These are phyloP conservation scores for Fusarium sacchari DNA, from an alignment of 2,329 filamentous ascomycete species.

Conservation along the genomic window DNA sequence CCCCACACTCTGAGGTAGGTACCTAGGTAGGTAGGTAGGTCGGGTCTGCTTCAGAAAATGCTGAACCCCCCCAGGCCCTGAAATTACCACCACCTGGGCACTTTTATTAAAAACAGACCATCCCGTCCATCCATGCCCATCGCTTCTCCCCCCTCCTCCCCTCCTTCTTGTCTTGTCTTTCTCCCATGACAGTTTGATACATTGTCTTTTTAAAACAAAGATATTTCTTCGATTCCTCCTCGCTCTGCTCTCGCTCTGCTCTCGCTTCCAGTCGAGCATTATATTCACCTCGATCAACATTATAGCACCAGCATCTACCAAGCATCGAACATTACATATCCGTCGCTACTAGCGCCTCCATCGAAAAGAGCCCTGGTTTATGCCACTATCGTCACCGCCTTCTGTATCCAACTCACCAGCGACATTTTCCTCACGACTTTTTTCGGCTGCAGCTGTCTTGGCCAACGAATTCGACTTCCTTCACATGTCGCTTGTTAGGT, in stretches of 20 bases:
- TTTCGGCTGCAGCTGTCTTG: slow-evolving; percentile 18
- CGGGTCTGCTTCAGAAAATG: slow-evolving; percentile 12
- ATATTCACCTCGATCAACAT: slow-evolving; percentile 3
- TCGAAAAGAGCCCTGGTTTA: slow-evolving; percentile 35
- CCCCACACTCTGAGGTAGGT: slow-evolving; percentile 7
- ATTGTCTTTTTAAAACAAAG: slow-evolving; percentile 29
- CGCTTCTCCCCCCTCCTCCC: slow-evolving; percentile 41
- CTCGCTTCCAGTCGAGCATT: slow-evolving; percentile 25
- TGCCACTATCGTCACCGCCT: slow-evolving; percentile 43
- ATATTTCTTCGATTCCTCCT: slow-evolving; percentile 27
- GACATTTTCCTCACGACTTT: slow-evolving; percentile 29
- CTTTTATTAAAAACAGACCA: slow-evolving; percentile 47
- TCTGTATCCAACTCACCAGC: slow-evolving; percentile 33
- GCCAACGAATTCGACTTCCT: slow-evolving; percentile 14
- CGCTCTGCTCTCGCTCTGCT: slow-evolving; percentile 20
- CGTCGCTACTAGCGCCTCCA: slow-evolving; percentile 28
- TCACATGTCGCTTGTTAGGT: slow-evolving; percentile 38
- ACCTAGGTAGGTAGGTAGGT: too few species aligned
- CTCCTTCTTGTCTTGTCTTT: slow-evolving; percentile 40
- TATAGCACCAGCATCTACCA: slow-evolving; percentile 4
- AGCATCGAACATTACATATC: slow-evolving; percentile 9
- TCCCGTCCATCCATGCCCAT: slow-evolving; percentile 42
- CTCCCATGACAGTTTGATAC: slow-evolving; percentile 39
- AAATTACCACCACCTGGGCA: slow-evolving; percentile 39
- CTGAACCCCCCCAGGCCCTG: slow-evolving; percentile 37